These are phyloP conservation scores for Oryza brachyantha DNA, from an alignment of 176 grass and related monocot genomes.

Conservation along the genomic window DNA sequence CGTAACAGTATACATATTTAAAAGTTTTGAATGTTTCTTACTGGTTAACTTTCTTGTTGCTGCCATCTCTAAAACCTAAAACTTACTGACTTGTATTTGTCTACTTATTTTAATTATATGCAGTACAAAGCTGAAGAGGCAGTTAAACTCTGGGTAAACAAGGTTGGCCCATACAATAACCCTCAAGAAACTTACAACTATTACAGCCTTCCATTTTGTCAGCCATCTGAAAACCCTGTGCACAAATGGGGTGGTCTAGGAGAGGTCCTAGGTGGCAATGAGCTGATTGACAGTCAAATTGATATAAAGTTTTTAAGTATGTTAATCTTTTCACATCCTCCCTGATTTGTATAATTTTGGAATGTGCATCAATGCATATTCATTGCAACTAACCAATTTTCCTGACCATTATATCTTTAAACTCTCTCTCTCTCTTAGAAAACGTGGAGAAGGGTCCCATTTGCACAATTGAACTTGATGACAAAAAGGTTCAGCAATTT, in stretches of 20 bases:
- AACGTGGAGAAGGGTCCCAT: conserved; percentile 73
- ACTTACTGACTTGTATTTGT: background rate
- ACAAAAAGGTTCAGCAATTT: conserved; percentile 78
- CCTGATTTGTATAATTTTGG: conserved; percentile 25
- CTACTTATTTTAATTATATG: conserved; percentile 38
- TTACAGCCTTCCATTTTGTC: conserved; percentile 95
- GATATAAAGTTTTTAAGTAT: conserved; percentile 92
- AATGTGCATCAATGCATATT: conserved; percentile 8
- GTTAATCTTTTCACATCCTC: conserved; percentile 35
- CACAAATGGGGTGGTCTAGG: conserved; percentile 99
- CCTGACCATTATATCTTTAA: background rate
- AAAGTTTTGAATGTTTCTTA: conserved; percentile 4
- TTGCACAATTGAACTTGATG: conserved; percentile 87
- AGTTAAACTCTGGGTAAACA: conserved; percentile 97
- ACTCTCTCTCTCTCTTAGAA: conserved; percentile 40
- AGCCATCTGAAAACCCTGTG: conserved; percentile 66
- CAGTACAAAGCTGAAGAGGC: conserved; percentile 83
- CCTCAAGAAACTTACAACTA: conserved; percentile 99
- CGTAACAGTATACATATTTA: background rate
- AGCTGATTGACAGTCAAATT: conserved; percentile 95
- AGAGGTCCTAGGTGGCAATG: conserved; percentile 97
- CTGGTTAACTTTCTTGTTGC: background rate
- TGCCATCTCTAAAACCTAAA: background rate
- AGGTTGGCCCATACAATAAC: conserved; percentile 98
- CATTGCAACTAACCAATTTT: conserved; percentile 8